phyloP scores from a whole-genome alignment of 495 filamentous ascomycete genomes.

The Corynascus novoguineensis region DNA sequence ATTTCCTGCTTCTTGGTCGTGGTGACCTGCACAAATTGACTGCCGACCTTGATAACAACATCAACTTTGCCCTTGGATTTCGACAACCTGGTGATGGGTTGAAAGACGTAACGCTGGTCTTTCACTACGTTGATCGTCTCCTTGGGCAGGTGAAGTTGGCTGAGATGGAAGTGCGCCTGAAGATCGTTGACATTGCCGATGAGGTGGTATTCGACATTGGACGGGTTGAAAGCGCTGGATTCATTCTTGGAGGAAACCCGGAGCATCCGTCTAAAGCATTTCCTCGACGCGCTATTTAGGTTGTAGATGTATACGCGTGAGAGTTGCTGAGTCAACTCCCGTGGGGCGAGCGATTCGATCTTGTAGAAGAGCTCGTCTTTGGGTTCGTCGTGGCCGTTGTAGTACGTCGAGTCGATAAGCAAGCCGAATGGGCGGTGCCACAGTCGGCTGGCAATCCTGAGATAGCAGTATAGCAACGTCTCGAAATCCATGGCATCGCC shows the following conservation, averaged over 20 bases:
- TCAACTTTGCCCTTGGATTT: constrained; percentile 63
- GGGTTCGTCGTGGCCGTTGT: constrained; percentile 54
- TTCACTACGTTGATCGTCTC: constrained; percentile 61
- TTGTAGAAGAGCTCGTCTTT: constrained; percentile 55
- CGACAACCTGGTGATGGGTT: constrained; percentile 56
- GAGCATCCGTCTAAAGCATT: constrained; percentile 56
- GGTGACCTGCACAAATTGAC: constrained; percentile 62
- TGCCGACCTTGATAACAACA: constrained; percentile 58
- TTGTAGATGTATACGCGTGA: constrained; percentile 59
- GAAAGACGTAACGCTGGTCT: constrained; percentile 58
- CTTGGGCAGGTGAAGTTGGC: constrained; percentile 57
- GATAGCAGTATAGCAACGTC: constrained; percentile 56
- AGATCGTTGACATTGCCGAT: constrained; percentile 56
- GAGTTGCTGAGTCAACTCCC: constrained; percentile 51
- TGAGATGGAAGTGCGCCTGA: constrained; percentile 59
- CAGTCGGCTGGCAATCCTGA: constrained; percentile 62
- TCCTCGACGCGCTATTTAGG: constrained; percentile 60
- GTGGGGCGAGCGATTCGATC: constrained; percentile 53
- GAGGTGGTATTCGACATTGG: constrained; percentile 57
- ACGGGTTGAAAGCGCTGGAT: constrained; percentile 49
- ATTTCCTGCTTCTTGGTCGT: constrained; percentile 62
- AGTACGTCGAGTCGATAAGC: constrained; percentile 61
- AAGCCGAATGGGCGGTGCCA: constrained; percentile 63
- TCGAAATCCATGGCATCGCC: constrained; percentile 55
- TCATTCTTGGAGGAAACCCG: constrained; percentile 52